phyloP scores from a whole-genome alignment of 306 rosid species.

The Sesbania bispinosa region DNA sequence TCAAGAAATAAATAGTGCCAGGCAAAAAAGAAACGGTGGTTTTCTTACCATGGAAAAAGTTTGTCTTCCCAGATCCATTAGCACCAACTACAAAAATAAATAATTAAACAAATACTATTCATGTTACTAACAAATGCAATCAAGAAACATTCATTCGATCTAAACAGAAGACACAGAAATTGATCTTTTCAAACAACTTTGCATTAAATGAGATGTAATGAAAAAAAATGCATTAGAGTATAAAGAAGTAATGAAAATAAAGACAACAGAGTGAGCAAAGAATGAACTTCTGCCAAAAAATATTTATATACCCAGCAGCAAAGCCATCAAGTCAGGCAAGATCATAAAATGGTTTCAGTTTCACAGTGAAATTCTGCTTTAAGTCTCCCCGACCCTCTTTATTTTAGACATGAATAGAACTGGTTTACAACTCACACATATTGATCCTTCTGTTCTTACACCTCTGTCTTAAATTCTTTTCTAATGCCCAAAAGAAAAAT shows the following conservation, averaged over 20 bases:
- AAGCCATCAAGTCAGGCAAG: neutral
- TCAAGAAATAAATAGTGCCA: neutral
- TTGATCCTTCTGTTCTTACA: neutral
- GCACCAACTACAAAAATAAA: slow-evolving; percentile 76
- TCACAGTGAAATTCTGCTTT: neutral
- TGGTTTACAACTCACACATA: too few relatives aligned
- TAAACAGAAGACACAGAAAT: neutral
- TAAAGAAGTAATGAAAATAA: slow-evolving; percentile 3
- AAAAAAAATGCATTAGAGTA: neutral
- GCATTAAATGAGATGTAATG: slow-evolving; percentile 8
- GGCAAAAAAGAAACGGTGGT: neutral
- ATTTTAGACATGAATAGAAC: too few relatives aligned
- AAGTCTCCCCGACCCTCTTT: neutral
- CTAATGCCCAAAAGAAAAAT: neutral
- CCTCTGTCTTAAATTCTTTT: neutral
- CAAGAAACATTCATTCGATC: neutral
- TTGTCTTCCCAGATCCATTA: slow-evolving; percentile 97
- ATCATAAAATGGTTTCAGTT: neutral
- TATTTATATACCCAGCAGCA: neutral
- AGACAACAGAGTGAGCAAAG: neutral
- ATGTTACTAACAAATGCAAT: neutral
- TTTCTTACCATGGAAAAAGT: slow-evolving; percentile 88
- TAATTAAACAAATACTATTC: slow-evolving; percentile 1
- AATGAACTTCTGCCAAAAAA: neutral
- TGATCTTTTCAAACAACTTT: slow-evolving; percentile 4